Conservation (phyloP, 2,329 filamentous ascomycete genomes). For the Endocalyx cinctus region DNA sequence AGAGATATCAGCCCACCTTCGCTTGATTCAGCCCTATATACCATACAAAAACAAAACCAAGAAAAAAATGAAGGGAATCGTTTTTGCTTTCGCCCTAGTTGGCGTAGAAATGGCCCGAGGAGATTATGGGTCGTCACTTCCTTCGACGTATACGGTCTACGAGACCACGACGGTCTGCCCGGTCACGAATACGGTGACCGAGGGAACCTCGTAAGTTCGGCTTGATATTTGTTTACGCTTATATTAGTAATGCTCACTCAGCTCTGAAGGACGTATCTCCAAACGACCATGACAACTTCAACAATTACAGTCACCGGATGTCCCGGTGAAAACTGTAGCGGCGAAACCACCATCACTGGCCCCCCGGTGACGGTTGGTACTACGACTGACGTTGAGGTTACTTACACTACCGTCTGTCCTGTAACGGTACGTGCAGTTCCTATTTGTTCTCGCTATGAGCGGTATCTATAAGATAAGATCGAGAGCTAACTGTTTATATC, state of each 20-base stretch:
- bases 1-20: too few species aligned
- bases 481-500: conserved; percentile 18
- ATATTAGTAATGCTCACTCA: not conserved
- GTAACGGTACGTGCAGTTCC: conserved; percentile 19
- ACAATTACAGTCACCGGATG: conserved; percentile 38
- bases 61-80: conserved; percentile 25
- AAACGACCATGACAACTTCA: conserved; percentile 39
- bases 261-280: conserved; percentile 32
- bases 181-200: conserved; percentile 37
- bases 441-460: not conserved
- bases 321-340: conserved; percentile 29
- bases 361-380: conserved; percentile 31
- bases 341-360: conserved; percentile 29
- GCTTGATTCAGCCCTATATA: too few species aligned
- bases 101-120: conserved; percentile 18
- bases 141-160: conserved; percentile 29
- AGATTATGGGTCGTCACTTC: conserved; percentile 5
- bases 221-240: not conserved
- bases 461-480: too few species aligned
- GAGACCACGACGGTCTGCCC: conserved; percentile 42
- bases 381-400: conserved; percentile 31
- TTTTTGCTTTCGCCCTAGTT: conserved; percentile 22
- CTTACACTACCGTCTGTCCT: conserved; percentile 32
- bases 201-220: conserved; percentile 34
- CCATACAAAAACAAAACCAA: too few species aligned